Evolutionary conservation across 495 filamentous ascomycete species (phyloP), one percentile per base, ranked within the genome.

Genomic region (Hypoxylon cercidicola): DNA sequence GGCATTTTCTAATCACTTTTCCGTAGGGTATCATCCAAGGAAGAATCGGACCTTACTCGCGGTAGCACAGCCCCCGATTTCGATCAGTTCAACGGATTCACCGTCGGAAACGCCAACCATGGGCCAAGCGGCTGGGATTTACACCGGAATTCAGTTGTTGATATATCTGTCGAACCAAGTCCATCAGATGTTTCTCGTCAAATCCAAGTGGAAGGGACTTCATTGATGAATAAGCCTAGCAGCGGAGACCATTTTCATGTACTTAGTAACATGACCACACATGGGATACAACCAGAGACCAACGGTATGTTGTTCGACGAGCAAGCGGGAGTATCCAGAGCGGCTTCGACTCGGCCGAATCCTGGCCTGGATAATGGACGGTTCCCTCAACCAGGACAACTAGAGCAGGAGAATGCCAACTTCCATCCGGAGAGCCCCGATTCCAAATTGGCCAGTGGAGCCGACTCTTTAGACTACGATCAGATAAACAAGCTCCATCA

Each of bases 1-100:
- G 39, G 37, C 41, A 9, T 10, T 34, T 2, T 63, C 65, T 68
- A 64, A 68, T 64, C n/a, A 2, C 40, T n/a, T 50, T 50, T 49
- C 16, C 19, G 37, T 47, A 69, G 64, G 9, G 43, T 46, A 37
- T 46, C 55, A 15, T n/a, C 60, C 13, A 55, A 59, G 32, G 55
- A 59, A 16, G 13, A 15, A 39, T 39, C 37, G 25, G 53, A 61
- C n/a, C 20, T 21, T 16, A 19, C 49, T 13, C 51, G 21, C 11
- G 55, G 56, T 49, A 58, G 35, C 19, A 23, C 45, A 11, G 48
- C 56, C n/a, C n/a, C 61, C 20, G 40, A 39, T 13, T 52, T 61
- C 18, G 20, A 55, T 18, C 50, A 34, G 39, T 52, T 60, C 18
- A 43, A 19, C 37, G 35, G 37, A 30, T 52, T 43, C 12, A 21